Evolutionary conservation across 2,329 filamentous ascomycete genomes (phyloP).

Genomic region (Fusarium sp.): DNA sequence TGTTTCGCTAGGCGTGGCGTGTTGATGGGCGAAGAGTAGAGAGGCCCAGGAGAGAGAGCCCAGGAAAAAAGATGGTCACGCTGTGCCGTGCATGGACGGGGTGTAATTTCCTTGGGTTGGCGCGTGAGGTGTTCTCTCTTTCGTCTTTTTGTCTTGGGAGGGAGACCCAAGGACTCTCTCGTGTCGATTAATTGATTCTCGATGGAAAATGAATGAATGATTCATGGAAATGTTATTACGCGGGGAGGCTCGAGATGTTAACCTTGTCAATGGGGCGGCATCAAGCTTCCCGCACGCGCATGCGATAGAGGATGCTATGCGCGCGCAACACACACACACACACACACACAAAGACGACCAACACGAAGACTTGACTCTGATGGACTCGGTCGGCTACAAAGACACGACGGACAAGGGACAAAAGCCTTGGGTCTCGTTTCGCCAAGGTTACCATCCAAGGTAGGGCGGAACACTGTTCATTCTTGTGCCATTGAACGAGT

Average conservation of each 20-base stretch:
- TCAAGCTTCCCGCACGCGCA: constrained; percentile 10
- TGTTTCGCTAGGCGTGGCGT: constrained; percentile 28
- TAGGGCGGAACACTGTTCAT: background rate
- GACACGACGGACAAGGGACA: background rate
- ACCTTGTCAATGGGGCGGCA: constrained; percentile 26
- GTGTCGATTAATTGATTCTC: background rate
- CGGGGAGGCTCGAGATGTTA: constrained; percentile 23
- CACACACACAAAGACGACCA: background rate
- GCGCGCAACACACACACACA: background rate
- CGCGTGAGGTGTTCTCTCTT: constrained; percentile 2
- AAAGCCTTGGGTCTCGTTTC: background rate
- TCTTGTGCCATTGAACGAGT: background rate
- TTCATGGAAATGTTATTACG: constrained; percentile 25
- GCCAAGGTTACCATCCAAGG: background rate
- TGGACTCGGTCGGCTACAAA: constrained; percentile 14
- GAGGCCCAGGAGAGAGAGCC: background rate
- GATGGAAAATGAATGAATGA: constrained; percentile 19
- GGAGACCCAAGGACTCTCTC: background rate
- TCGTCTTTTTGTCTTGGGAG: constrained; percentile 4
- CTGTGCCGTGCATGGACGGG: constrained; percentile 31
- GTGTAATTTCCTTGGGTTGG: constrained; percentile 31
- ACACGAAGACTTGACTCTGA: background rate
- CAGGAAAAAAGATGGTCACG: constrained; percentile 24
- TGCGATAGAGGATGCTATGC: background rate
- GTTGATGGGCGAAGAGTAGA: constrained; percentile 8